These are phyloP conservation scores for Tolypocladium capitatum DNA, from an alignment of 2,329 filamentous ascomycete species.

Conservation along the genomic window DNA sequence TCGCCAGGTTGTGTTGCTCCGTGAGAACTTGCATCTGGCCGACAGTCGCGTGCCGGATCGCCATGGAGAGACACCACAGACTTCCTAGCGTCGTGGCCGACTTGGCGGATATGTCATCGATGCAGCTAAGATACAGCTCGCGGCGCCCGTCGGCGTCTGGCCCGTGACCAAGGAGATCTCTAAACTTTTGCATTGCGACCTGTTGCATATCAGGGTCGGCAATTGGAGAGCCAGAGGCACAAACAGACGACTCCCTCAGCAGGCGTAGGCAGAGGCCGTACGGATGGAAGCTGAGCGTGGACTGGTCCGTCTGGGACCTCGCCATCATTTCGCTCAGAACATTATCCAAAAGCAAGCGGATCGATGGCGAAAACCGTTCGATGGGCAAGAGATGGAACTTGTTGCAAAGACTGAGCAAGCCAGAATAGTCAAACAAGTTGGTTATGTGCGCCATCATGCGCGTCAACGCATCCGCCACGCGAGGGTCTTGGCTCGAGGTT, in stretches of 20 bases:
- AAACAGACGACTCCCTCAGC: conserved; percentile 56
- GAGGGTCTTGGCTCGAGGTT: conserved; percentile 66
- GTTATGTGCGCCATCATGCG: conserved; percentile 43
- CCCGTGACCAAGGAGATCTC: conserved; percentile 43
- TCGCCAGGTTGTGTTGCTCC: conserved; percentile 46
- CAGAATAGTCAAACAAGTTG: conserved; percentile 32
- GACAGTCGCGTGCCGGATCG: conserved; percentile 31
- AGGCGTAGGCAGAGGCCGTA: conserved; percentile 49
- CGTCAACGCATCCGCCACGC: conserved; percentile 70
- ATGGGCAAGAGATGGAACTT: conserved; percentile 57
- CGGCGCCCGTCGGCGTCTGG: conserved; percentile 41
- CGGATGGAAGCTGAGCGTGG: conserved; percentile 25
- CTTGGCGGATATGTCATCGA: conserved; percentile 52
- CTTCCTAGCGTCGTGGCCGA: conserved; percentile 58
- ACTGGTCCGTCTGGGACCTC: conserved; percentile 26
- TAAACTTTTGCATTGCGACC: conserved; percentile 49
- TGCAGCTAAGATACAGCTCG: conserved; percentile 52
- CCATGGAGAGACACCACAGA: conserved; percentile 46
- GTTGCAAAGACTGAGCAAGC: conserved; percentile 52
- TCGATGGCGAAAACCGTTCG: conserved; percentile 44
- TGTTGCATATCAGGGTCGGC: conserved; percentile 49
- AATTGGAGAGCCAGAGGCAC: conserved; percentile 37
- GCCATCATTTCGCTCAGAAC: conserved; percentile 37
- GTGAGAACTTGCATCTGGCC: conserved; percentile 45
- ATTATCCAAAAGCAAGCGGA: conserved; percentile 47